Evolutionary conservation across 78 protist species (phyloP), one percentile per base, ranked within the genome.

Genomic region (Bodo saltans): DNA sequence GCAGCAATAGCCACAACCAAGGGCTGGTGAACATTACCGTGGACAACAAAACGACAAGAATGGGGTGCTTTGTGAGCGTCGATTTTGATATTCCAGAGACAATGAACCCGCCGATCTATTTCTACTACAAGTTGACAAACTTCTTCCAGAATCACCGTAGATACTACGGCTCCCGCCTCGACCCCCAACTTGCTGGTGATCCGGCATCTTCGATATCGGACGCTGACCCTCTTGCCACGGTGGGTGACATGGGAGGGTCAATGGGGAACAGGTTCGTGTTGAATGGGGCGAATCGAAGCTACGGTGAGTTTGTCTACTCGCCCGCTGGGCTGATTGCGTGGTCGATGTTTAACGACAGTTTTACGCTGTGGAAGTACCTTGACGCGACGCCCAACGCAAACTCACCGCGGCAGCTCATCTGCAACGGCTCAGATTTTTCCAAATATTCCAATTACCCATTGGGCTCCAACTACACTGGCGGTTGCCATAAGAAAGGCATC

Each of bases 301-400:
- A 30, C 40, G 52, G 67, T 3, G 84, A 41, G 17, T 32, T 68
- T 25, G 37, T 83, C 67, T 89, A 85, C 74, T 25, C 72, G 21
- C 98, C 98, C 34, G 93, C 96, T 73, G 98, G 98, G 37, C 85
- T 93, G 42, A 78, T 91, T 33, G 95, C 96, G 30, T 83, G 80
- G 82, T 33, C 84, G 52, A 34, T 79, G 83, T 95, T 92, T 86
- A 95, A 92, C 85, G 97, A 93, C 90, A 0, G 41, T 68, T 70
- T 21, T 30, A 0, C 70, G 47, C 73, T 68, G 4, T 1, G 0
- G 21, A 41, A 12, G 52, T 42, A 4, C 79, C 25, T 17, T 21
- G 11, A 3, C 60, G 17, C 69, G 42, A 76, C 12, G 41, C 3
- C 81, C 35, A 2, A 47, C 69, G 28, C 28, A 67, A 67, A 29